phyloP scores from a whole-genome alignment of 1,284 basidiomycete species.

The Ustilago bromivora region DNA sequence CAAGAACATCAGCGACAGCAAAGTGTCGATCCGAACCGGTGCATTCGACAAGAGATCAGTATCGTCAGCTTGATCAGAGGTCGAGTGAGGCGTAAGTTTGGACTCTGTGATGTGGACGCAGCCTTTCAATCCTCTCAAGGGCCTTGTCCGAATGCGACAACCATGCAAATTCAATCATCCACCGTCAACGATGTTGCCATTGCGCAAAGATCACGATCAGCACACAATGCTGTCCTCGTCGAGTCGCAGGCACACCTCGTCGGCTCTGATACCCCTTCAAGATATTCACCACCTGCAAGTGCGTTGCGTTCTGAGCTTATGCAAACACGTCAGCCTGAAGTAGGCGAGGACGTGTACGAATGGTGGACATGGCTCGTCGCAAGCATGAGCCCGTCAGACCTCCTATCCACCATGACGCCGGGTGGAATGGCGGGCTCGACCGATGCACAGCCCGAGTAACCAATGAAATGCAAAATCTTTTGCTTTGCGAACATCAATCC shows the following conservation, averaged over 20 bases:
- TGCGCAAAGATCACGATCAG: background rate
- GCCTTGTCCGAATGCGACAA: background rate
- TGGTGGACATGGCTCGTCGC: slow-evolving; percentile 41
- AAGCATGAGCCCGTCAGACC: slow-evolving; percentile 19
- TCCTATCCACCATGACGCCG: background rate
- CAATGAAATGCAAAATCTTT: background rate
- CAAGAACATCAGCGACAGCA: slow-evolving; percentile 19
- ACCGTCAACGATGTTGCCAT: background rate
- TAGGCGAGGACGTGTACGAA: slow-evolving; percentile 29
- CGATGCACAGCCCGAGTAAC: background rate
- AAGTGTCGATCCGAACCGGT: slow-evolving; percentile 29
- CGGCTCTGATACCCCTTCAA: background rate
- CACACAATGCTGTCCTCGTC: background rate
- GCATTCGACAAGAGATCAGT: slow-evolving; percentile 32
- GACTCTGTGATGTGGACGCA: background rate
- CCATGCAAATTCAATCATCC: background rate
- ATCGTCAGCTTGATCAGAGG: slow-evolving; percentile 30
- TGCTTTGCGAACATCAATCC: background rate
- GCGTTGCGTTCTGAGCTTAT: background rate
- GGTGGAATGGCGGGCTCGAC: background rate
- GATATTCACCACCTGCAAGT: background rate
- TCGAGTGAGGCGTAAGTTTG: slow-evolving; percentile 21
- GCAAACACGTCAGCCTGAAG: slow-evolving; percentile 13
- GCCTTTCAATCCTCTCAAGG: background rate
- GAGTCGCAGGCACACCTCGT: background rate